Conservation (phyloP, 495 filamentous ascomycete species). For the Neurospora sp. region DNA sequence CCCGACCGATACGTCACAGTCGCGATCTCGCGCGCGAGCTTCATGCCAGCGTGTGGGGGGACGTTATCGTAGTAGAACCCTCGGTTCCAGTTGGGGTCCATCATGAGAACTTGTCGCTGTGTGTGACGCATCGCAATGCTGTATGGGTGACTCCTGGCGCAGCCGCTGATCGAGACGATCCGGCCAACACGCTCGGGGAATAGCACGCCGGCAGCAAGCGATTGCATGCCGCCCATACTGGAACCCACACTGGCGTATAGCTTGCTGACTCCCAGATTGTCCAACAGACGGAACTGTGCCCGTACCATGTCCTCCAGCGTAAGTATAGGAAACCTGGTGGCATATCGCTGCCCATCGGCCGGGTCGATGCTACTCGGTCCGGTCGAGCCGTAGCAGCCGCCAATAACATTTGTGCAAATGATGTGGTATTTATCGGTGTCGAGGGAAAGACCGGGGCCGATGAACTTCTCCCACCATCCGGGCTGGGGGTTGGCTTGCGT, state of each 20-base stretch:
- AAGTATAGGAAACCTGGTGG: conserved; percentile 91
- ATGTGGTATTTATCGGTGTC: conserved; percentile 89
- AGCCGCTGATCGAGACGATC: conserved; percentile 86
- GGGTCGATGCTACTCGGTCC: conserved; percentile 85
- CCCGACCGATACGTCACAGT: conserved; percentile 96
- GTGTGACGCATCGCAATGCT: conserved; percentile 99
- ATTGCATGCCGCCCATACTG: conserved; percentile 99
- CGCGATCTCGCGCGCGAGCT: conserved; percentile 92
- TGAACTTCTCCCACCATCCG: conserved; percentile 99
- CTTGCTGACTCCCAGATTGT: conserved; percentile 64
- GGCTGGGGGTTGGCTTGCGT: conserved; percentile 74
- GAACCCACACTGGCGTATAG: conserved; percentile 89
- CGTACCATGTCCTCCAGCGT: conserved; percentile 98
- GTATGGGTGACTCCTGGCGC: conserved; percentile 91
- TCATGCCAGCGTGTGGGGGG: conserved; percentile 93
- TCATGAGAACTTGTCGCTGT: conserved; percentile 96
- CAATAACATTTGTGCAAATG: conserved; percentile 94
- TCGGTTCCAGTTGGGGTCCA: conserved; percentile 95
- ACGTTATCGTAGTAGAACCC: conserved; percentile 88
- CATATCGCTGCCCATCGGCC: conserved; percentile 77
- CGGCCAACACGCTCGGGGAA: conserved; percentile 73
- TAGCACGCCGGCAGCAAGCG: conserved; percentile 77
- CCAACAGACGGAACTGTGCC: conserved; percentile 85
- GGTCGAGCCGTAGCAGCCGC: conserved; percentile 93
- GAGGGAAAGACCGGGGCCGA: conserved; percentile 75